phyloP scores from a whole-genome alignment of 2,329 filamentous ascomycete species.

The Xylariomycetidae sp. region DNA sequence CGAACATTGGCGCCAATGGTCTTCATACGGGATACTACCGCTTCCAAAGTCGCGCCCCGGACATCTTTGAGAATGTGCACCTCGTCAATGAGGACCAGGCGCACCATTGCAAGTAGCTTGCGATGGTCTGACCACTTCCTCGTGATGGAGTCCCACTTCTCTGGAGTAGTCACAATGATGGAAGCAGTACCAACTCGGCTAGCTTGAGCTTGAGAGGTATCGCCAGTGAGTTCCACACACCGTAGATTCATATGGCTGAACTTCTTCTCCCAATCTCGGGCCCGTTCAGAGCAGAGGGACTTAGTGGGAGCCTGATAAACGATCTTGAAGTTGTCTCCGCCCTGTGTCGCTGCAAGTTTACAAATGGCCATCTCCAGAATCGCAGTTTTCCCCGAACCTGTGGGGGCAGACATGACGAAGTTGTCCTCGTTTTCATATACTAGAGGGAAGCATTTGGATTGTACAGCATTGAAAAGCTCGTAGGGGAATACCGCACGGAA shows the following conservation, averaged over 20 bases:
- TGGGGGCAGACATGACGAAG: conserved; percentile 74
- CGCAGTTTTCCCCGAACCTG: conserved; percentile 80
- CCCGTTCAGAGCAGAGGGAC: conserved; percentile 71
- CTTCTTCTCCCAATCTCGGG: conserved; percentile 73
- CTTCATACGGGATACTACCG: conserved; percentile 84
- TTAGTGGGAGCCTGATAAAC: conserved; percentile 85
- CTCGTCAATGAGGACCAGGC: conserved; percentile 80
- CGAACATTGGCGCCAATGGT: conserved; percentile 69
- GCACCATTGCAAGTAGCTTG: conserved; percentile 68
- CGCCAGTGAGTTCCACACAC: conserved; percentile 77
- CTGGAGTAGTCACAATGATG: conserved; percentile 82
- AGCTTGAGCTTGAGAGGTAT: conserved; percentile 66
- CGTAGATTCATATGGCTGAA: conserved; percentile 63
- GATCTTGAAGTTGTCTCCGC: conserved; percentile 66
- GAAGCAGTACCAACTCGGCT: conserved; percentile 66
- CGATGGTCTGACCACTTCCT: conserved; percentile 80
- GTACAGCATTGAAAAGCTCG: conserved; percentile 73
- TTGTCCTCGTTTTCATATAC: conserved; percentile 69
- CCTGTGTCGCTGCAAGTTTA: conserved; percentile 54
- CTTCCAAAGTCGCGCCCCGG: conserved; percentile 75
- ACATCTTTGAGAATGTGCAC: conserved; percentile 80
- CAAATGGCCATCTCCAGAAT: conserved; percentile 81
- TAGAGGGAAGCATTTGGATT: conserved; percentile 70
- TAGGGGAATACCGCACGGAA: conserved; percentile 69
- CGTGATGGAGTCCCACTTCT: conserved; percentile 90